Conservation (phyloP, 2,329 filamentous ascomycete species). For the Septoria linicola region DNA sequence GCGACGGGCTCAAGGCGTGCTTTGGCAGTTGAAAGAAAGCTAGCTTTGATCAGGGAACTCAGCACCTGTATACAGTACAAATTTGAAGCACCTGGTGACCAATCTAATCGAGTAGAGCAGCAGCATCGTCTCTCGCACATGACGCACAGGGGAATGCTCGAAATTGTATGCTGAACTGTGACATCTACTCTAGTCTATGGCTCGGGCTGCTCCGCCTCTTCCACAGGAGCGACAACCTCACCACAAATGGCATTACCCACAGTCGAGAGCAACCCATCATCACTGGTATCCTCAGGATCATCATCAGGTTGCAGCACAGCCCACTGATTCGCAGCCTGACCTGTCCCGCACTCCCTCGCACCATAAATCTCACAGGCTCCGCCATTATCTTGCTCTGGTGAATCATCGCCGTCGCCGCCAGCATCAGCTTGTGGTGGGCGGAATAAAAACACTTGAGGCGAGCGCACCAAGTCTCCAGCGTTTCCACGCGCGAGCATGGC, state of each 20-base stretch:
- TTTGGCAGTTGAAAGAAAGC: no score
- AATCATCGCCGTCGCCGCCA: not conserved
- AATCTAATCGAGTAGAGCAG: no score
- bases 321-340: not conserved
- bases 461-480: not conserved
- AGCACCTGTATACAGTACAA: no score
- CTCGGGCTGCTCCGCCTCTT: no score
- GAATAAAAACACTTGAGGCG: not conserved
- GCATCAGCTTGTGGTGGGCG: not conserved
- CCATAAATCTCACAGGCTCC: not conserved
- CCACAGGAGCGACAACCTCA: no score
- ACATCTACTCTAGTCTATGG: no score
- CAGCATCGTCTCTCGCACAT: no score
- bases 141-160: no score
- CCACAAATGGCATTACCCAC: constrained; percentile 1
- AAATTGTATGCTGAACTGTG: no score
- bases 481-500: not conserved
- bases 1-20: no score
- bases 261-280: not conserved
- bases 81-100: no score
- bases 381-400: not conserved
- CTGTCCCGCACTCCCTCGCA: not conserved
- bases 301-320: not conserved
- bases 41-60: no score
- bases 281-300: not conserved